Base-by-base conservation (phyloP, 1,284 basidiomycete genomes). In the Phenoliferia sp. region DNA sequence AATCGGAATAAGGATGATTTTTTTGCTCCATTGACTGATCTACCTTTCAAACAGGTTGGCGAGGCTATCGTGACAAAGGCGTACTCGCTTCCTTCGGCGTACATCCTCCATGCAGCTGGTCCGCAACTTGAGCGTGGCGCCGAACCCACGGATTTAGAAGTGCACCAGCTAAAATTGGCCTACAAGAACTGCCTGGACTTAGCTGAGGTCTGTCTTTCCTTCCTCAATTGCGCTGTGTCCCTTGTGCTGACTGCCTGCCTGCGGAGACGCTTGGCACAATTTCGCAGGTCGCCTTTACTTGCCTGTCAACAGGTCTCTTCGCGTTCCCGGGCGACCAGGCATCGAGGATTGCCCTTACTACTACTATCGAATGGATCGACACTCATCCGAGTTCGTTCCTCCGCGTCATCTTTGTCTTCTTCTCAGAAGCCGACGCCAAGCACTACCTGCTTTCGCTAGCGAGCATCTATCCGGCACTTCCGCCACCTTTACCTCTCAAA, bases 241-340 rank as follows among this genome's bases (percentile, higher is more conserved):
- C 9, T 52, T 52, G 48, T 26, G 6, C 22, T n/a, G 7, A 19
- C 48, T 19, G 6, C 28, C 48, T 19, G 19, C 48, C 48, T 5
- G 12, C 5, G 48, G 22, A 52, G 44, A 19, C 7, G 50, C n/a
- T 65, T 19, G 50, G 62, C 0, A 28, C n/a, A 61, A 62, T 71
- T 52, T 34, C 61, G 12, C 39, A 67, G 1, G 61, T 67, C 19
- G 69, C 63, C 4, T 62, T 73, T 56, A 61, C 66, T 3, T 70
- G 69, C 61, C 67, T 70, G 28, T 70, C 71, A 16, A 69, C 68
- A 1, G 71, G 69, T 9, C n/a, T 67, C 52, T 66, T 65, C 61
- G 64, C 65, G 59, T 68, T 62, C 52, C 64, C 66, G 0, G 29
- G 48, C n/a, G 29, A 17, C 4, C 59, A n/a, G 7, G 66, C 69